Evolutionary conservation across 805 yeast genomes (phyloP), one percentile per base, ranked within the genome.

Genomic region (Candida ficus): DNA sequence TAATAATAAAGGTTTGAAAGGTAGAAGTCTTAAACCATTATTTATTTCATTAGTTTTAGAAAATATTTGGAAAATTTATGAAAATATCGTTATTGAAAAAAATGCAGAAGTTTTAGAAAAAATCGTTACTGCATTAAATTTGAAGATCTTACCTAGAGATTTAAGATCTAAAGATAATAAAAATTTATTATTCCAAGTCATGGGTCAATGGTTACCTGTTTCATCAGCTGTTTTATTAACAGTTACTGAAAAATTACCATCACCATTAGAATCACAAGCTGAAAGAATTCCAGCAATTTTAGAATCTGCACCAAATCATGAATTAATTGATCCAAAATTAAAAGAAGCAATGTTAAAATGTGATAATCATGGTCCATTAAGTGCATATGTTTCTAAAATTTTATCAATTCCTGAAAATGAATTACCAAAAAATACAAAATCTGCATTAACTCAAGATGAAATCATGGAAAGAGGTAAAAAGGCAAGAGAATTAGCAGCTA

Each of bases 141-240:
- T 88, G 37, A 81, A 80, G 47, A 63, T 91, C 2, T 53, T 71
- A 3, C 86, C 93, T 6, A 69, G 95, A 44, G 96, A 90, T 48
- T 56, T 88, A 41, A 71, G 83, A 41, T 79, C 95, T 1, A 87
- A 83, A 52, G 97, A 91, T 55, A 69, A 78, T 34, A 80, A 78
- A 46, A 68, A 66, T 40, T 61, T 88, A 33, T 58, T 89, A 16
- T 73, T 71, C 41, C 68, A 78, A 7, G 74, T 93, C 4, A 78
- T 91, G 77, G 78, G 88, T 1, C 97, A 91, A 57, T 93, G 99
- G 97, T 66, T 93, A 18, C 98, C 99, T 1, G 76, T 93, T 5
- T 83, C 97, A 19, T 81, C 85, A 29, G 86, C 98, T 0, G 75
- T 91, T 8, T 64, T 93, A 22, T 71, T 93, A 9, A 79, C 95